These are phyloP conservation scores for Nemania sp. DNA, from an alignment of 2,329 filamentous ascomycete species.

Conservation along the genomic window DNA sequence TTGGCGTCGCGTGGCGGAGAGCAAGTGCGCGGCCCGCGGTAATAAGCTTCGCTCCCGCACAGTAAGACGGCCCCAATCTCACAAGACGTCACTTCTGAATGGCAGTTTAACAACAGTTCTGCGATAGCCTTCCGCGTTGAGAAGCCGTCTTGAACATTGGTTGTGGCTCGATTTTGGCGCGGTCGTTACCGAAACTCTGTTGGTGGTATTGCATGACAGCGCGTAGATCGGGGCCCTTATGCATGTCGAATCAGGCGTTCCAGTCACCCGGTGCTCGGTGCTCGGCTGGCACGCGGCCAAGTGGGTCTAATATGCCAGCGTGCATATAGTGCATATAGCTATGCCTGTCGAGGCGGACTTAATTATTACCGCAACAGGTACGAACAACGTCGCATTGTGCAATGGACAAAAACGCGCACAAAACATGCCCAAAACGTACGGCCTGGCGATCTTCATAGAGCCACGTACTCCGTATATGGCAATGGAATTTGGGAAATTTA, in stretches of 20 bases:
- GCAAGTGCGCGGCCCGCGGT: too few relatives aligned
- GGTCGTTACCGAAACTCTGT: slow-evolving; percentile 22
- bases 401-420: background rate
- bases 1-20: too few relatives aligned
- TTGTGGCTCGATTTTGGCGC: slow-evolving; percentile 18
- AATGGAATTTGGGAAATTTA: background rate
- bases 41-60: too few relatives aligned
- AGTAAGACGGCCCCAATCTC: too few relatives aligned
- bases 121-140: too few relatives aligned
- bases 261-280: slow-evolving; percentile 22
- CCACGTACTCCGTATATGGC: background rate
- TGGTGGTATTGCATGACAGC: slow-evolving; percentile 22
- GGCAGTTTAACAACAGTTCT: too few relatives aligned
- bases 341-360: background rate
- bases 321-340: slow-evolving; percentile 3
- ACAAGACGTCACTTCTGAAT: too few relatives aligned
- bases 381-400: background rate
- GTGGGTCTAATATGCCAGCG: background rate
- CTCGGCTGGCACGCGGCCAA: slow-evolving; percentile 12
- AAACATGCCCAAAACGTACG: background rate
- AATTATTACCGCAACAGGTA: background rate
- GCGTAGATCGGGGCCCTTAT: slow-evolving; percentile 24
- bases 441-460: background rate
- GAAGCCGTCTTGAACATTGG: background rate
- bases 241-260: slow-evolving; percentile 19